Conservation (phyloP, 2,329 filamentous ascomycete genomes). For the Rugonectria rugulosa region DNA sequence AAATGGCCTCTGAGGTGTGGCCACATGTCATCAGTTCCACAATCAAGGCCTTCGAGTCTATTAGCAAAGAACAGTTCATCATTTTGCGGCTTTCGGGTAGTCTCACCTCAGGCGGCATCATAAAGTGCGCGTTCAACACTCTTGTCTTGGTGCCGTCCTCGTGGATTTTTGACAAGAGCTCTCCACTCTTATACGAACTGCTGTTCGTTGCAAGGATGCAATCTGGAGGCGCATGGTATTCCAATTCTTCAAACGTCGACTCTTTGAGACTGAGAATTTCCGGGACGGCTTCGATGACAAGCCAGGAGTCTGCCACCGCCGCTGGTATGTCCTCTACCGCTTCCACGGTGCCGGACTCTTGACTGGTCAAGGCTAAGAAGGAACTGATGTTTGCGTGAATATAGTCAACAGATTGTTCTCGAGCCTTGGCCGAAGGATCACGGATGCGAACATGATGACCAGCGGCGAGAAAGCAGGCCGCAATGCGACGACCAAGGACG, state of each 20-base stretch:
- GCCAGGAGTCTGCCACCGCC: constrained; percentile 56
- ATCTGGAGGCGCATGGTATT: constrained; percentile 48
- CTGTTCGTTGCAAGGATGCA: constrained; percentile 60
- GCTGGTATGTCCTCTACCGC: constrained; percentile 47
- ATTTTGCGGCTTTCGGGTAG: no score
- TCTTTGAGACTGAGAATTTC: constrained; percentile 59
- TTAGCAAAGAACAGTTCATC: no score
- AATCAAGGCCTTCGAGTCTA: no score
- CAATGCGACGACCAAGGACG: constrained; percentile 52
- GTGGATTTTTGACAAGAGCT: constrained; percentile 54
- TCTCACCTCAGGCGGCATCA: constrained; percentile 57
- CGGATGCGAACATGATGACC: constrained; percentile 53
- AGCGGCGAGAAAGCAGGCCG: constrained; percentile 46
- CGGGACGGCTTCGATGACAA: constrained; percentile 62
- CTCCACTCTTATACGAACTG: constrained; percentile 58
- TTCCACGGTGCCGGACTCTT: constrained; percentile 42
- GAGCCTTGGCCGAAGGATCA: constrained; percentile 49
- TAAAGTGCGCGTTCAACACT: constrained; percentile 60
- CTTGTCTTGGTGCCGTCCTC: constrained; percentile 46
- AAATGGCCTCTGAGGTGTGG: constrained; percentile 49
- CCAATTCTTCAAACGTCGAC: constrained; percentile 55
- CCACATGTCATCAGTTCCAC: constrained; percentile 64
- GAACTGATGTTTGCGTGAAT: constrained; percentile 44
- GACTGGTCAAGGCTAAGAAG: no score
- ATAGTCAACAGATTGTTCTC: constrained; percentile 48